Evolutionary conservation across 164 flowering plant species (phyloP).

Genomic region (Vitis rotundifolia): DNA sequence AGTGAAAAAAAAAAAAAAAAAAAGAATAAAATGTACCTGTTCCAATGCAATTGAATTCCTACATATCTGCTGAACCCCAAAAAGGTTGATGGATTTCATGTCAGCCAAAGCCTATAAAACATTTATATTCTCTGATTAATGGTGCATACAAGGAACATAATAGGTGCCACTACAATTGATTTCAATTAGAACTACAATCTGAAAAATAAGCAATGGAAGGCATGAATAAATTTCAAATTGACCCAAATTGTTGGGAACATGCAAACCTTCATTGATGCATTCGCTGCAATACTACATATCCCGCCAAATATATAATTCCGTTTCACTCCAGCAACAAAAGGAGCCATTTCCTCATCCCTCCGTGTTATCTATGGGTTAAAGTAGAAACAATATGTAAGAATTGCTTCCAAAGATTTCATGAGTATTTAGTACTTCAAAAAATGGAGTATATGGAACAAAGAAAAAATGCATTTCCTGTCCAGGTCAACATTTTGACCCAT

Average conservation of each 20-base stretch:
- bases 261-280: constrained; percentile 82
- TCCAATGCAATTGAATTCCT: constrained; percentile 96
- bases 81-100: constrained; percentile 90
- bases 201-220: not conserved
- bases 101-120: constrained; percentile 83
- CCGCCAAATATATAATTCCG: constrained; percentile 95
- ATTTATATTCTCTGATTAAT: constrained; percentile 18
- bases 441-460: not conserved
- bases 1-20: not conserved
- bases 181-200: not conserved
- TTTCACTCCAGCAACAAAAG: constrained; percentile 76
- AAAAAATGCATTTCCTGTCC: not conserved
- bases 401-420: not conserved
- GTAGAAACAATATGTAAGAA: constrained; percentile 2
- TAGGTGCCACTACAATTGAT: not conserved
- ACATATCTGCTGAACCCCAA: constrained; percentile 98
- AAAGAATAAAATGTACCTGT: constrained; percentile 55
- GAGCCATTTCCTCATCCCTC: constrained; percentile 96
- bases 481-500: not conserved
- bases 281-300: constrained; percentile 82
- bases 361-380: constrained; percentile 70
- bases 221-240: not conserved
- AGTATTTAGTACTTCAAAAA: not conserved
- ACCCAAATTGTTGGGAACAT: not conserved
- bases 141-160: not conserved